These are phyloP conservation scores for Cladophialophora chaetospira DNA, from an alignment of 2,329 filamentous ascomycete genomes.

Conservation along the genomic window DNA sequence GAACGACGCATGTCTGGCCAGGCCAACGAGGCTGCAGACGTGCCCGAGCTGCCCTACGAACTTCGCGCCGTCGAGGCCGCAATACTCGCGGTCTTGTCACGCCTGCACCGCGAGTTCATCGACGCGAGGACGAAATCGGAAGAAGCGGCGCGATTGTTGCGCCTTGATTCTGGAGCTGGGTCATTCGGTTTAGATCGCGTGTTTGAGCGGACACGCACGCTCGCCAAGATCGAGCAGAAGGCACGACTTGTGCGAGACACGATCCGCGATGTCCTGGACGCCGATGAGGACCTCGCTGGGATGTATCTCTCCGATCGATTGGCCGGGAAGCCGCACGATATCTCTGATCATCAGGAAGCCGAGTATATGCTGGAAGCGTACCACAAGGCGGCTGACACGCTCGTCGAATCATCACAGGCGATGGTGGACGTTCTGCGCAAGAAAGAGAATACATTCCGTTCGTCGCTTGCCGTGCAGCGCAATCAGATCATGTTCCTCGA, in stretches of 20 bases:
- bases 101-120: slow-evolving; percentile 36
- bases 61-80: slow-evolving; percentile 41
- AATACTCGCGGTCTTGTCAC: slow-evolving; percentile 39
- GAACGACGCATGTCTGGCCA: slow-evolving; percentile 32
- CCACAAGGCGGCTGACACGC: slow-evolving; percentile 40
- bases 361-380: slow-evolving; percentile 45
- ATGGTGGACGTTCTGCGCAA: slow-evolving; percentile 37
- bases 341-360: slow-evolving; percentile 41
- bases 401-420: slow-evolving; percentile 37
- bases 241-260: slow-evolving; percentile 40
- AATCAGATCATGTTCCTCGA: slow-evolving; percentile 46
- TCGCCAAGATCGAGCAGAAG: slow-evolving; percentile 37
- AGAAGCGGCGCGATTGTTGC: slow-evolving; percentile 20
- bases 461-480: slow-evolving; percentile 39
- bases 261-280: slow-evolving; percentile 39
- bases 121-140: slow-evolving; percentile 13
- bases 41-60: slow-evolving; percentile 38
- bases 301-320: slow-evolving; percentile 41
- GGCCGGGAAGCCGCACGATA: slow-evolving; percentile 36
- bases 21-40: slow-evolving; percentile 24
- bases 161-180: slow-evolving; percentile 23
- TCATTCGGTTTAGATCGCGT: slow-evolving; percentile 33
- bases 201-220: slow-evolving; percentile 35
- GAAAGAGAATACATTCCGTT: slow-evolving; percentile 40
- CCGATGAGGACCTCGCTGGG: slow-evolving; percentile 42